Evolutionary conservation across 352 stramenopile species (phyloP).

Genomic region (Thalassiosira sp.): DNA sequence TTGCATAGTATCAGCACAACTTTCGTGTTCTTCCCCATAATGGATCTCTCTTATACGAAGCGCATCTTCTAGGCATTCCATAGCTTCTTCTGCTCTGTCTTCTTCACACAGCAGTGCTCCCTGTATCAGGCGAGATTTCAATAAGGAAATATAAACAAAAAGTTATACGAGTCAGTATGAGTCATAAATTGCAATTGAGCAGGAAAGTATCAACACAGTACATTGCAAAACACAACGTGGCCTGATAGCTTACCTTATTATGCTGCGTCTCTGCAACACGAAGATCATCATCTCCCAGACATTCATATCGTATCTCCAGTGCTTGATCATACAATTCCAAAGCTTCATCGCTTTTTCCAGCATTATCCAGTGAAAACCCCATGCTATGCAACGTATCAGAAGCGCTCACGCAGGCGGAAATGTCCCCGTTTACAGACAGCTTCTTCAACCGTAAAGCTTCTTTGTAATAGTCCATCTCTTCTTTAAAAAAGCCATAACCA

Average conservation of each 20-base stretch:
- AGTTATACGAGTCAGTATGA: conserved; percentile 2
- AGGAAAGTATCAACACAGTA: too few relatives aligned
- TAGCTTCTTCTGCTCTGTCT: conserved; percentile 53
- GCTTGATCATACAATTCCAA: conserved; percentile 62
- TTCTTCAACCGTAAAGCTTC: conserved; percentile 60
- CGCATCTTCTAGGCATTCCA: conserved; percentile 67
- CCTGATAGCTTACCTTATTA: conserved; percentile 52
- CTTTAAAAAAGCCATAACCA: conserved; percentile 59
- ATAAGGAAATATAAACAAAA: not conserved
- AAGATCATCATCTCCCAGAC: conserved; percentile 55
- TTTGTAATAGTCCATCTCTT: conserved; percentile 65
- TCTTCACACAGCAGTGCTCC: conserved; percentile 63
- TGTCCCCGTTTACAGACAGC: conserved; percentile 32
- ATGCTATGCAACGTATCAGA: conserved; percentile 63
- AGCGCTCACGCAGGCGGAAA: conserved; percentile 35
- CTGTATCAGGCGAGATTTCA: conserved; percentile 12
- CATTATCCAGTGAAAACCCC: conserved; percentile 66
- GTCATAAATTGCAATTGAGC: not conserved
- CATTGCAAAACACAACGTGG: not conserved
- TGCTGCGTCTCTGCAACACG: conserved; percentile 61
- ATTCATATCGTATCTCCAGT: conserved; percentile 46
- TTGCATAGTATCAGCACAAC: conserved; percentile 65
- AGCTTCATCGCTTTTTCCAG: conserved; percentile 51
- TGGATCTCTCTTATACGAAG: conserved; percentile 60
- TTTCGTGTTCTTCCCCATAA: conserved; percentile 63